Conservation (phyloP, 305 asterid genomes). For the Lippia alba region DNA sequence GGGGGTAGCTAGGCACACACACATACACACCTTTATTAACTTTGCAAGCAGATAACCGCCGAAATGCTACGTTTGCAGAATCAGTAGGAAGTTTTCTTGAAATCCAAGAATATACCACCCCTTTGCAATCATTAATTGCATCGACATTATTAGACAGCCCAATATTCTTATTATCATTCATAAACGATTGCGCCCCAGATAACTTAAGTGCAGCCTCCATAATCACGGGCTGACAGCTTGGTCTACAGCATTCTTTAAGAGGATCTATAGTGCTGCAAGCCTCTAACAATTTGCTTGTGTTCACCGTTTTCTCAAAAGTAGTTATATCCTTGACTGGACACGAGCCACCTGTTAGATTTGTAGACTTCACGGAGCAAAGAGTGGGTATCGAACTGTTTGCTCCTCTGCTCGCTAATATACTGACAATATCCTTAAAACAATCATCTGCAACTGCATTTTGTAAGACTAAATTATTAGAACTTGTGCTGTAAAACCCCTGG, state of each 20-base stretch:
- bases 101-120: conserved; percentile 88
- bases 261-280: conserved; percentile 87
- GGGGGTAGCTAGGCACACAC: conserved; percentile 39
- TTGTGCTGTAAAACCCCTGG: conserved; percentile 78
- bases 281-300: conserved; percentile 85
- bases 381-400: conserved; percentile 81
- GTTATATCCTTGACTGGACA: conserved; percentile 90
- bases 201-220: conserved; percentile 88
- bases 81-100: conserved; percentile 81
- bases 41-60: conserved; percentile 91
- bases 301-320: conserved; percentile 79
- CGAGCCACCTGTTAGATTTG: conserved; percentile 91
- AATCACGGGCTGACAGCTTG: conserved; percentile 86
- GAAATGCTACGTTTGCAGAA: conserved; percentile 75
- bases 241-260: conserved; percentile 92
- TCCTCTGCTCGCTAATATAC: conserved; percentile 92
- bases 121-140: conserved; percentile 82
- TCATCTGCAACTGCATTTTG: conserved; percentile 85
- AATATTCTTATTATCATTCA: conserved; percentile 58
- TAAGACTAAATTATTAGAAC: conserved; percentile 70
- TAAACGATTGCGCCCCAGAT: conserved; percentile 59
- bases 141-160: conserved; percentile 62
- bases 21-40: conserved; percentile 78
- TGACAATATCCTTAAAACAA: conserved; percentile 94
- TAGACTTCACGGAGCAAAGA: conserved; percentile 73